phyloP scores from a whole-genome alignment of 129 eudicot species.

The Heracleum sosnowskyi region DNA sequence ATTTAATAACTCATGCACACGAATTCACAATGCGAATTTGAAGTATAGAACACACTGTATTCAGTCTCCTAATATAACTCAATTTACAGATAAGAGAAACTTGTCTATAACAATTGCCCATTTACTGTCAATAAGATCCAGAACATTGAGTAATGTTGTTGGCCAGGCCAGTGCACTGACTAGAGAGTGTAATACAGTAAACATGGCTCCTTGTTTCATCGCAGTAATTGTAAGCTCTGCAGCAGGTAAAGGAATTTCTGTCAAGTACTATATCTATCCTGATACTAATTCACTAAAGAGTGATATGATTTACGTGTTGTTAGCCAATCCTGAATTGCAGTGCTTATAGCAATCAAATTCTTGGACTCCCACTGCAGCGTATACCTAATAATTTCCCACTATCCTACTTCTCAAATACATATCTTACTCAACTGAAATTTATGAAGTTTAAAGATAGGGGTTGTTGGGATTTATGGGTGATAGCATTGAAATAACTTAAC shows the following conservation, averaged over 20 bases:
- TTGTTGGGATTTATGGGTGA: too few species aligned
- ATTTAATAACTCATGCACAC: not conserved
- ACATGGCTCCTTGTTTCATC: constrained; percentile 90
- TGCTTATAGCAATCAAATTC: constrained; percentile 91
- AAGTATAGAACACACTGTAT: not conserved
- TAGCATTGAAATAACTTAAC: too few species aligned
- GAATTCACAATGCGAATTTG: not conserved
- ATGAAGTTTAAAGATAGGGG: not conserved
- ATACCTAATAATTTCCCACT: constrained; percentile 37
- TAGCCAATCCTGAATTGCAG: constrained; percentile 97
- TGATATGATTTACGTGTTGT: constrained; percentile 63
- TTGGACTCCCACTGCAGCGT: constrained; percentile 94
- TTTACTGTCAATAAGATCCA: constrained; percentile 86
- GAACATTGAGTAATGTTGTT: constrained; percentile 57
- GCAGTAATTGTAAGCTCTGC: constrained; percentile 39
- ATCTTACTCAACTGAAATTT: not conserved
- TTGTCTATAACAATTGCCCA: constrained; percentile 93
- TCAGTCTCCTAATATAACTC: not conserved
- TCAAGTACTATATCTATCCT: not conserved
- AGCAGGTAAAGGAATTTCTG: too few species aligned
- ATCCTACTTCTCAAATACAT: not conserved
- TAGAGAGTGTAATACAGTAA: constrained; percentile 77
- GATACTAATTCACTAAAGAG: constrained; percentile 10
- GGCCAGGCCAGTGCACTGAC: constrained; percentile 96
- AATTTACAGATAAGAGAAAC: constrained; percentile 28